Evolutionary conservation across 2,329 filamentous ascomycete species (phyloP).

Genomic region (Teratosphaeria zuluensis): DNA sequence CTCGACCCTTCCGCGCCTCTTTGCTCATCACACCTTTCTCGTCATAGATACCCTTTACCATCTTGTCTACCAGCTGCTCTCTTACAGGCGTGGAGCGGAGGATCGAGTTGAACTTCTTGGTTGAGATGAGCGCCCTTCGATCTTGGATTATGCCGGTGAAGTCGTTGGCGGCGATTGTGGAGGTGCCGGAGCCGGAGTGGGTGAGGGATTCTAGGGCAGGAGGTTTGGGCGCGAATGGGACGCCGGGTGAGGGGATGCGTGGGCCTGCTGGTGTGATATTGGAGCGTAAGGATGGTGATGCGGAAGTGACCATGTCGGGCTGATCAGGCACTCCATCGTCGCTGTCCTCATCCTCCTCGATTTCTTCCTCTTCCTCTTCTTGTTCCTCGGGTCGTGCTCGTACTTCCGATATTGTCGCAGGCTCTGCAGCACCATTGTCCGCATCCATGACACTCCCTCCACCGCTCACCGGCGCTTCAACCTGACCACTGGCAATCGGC

Average conservation of each 20-base stretch:
- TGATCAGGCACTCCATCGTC: background rate
- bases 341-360: background rate
- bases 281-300: background rate
- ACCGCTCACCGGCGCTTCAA: background rate
- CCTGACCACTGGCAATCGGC: background rate
- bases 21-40: constrained; percentile 6
- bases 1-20: constrained; percentile 5
- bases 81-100: constrained; percentile 9
- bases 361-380: constrained; percentile 1
- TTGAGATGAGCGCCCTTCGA: constrained; percentile 7
- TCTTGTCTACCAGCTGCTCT: constrained; percentile 11
- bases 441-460: background rate
- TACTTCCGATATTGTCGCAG: background rate
- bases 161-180: constrained; percentile 18
- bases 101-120: background rate
- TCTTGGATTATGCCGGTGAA: constrained; percentile 18
- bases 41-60: constrained; percentile 19
- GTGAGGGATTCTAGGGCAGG: background rate
- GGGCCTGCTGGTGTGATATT: background rate
- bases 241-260: background rate
- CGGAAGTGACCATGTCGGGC: background rate
- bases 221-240: background rate
- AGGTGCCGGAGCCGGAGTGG: constrained; percentile 9
- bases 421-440: background rate
- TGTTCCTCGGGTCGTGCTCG: background rate